A percentile compares a stretch with the other conserved stretches of the same genome.
These are phyloP conservation scores for Pythium volutum DNA, from an alignment of 352 stramenopile genomes.

Conservation along the genomic window DNA sequence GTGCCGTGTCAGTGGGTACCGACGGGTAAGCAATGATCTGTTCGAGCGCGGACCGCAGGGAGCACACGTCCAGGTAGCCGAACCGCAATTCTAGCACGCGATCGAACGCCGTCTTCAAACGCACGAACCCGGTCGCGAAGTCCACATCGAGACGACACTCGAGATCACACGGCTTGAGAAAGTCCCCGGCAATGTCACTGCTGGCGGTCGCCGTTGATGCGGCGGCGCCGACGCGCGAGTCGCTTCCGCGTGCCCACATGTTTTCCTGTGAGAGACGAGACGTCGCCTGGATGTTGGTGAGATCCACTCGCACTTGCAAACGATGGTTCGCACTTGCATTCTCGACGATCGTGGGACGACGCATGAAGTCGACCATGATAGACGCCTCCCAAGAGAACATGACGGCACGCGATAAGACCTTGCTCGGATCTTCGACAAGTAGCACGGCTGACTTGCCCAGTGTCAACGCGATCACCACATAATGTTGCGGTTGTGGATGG, in stretches of 20 bases:
- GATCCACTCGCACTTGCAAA: slow-evolving; percentile 52
- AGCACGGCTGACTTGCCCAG: slow-evolving; percentile 64
- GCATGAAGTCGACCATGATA: slow-evolving; percentile 60
- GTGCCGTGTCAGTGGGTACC: slow-evolving; percentile 1
- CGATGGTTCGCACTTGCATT: slow-evolving; percentile 41
- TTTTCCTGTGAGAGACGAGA: slow-evolving; percentile 75
- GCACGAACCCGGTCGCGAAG: slow-evolving; percentile 54
- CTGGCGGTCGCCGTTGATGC: not conserved
- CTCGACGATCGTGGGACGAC: slow-evolving; percentile 26
- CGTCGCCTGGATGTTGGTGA: slow-evolving; percentile 73
- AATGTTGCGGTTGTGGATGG: slow-evolving; percentile 29
- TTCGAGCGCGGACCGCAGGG: slow-evolving; percentile 55
- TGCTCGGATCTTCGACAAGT: slow-evolving; percentile 72
- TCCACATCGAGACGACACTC: slow-evolving; percentile 72
- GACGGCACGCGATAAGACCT: slow-evolving; percentile 64
- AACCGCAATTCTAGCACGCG: slow-evolving; percentile 79
- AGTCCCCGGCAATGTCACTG: slow-evolving; percentile 53
- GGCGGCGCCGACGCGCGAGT: slow-evolving; percentile 20
- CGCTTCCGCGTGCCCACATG: slow-evolving; percentile 41
- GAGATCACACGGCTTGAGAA: slow-evolving; percentile 73
- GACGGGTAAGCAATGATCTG: slow-evolving; percentile 45
- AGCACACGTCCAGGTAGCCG: slow-evolving; percentile 81
- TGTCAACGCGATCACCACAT: slow-evolving; percentile 43
- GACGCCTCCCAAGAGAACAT: slow-evolving; percentile 81
- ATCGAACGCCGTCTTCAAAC: slow-evolving; percentile 69